A percentile compares a stretch with the other conserved stretches of the same genome.
Evolutionary conservation across 1,139 yeast genomes (phyloP).

Genomic region (Hemisphaericaspora xylofermentans): DNA sequence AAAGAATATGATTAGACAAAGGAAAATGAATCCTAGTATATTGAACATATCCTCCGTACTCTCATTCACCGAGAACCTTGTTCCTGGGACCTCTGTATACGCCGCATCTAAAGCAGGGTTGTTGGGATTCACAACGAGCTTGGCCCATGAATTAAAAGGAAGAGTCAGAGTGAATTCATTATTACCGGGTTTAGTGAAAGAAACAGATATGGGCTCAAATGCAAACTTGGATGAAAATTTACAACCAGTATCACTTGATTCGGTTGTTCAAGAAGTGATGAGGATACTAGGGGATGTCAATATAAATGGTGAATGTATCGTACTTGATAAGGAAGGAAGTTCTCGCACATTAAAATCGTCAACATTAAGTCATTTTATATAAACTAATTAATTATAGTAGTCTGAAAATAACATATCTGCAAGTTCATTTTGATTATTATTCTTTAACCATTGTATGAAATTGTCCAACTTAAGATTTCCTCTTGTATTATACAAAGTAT

Average conservation of each 20-base stretch:
- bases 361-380: background rate
- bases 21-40: slow-evolving; percentile 25
- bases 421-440: background rate
- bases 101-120: slow-evolving; percentile 82
- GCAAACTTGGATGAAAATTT: slow-evolving; percentile 16
- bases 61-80: slow-evolving; percentile 41
- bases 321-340: slow-evolving; percentile 8
- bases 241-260: slow-evolving; percentile 17
- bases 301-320: slow-evolving; percentile 42
- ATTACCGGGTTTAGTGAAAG: slow-evolving; percentile 69
- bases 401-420: slow-evolving; percentile 1
- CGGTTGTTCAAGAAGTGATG: slow-evolving; percentile 29
- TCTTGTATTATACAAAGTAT: slow-evolving; percentile 3
- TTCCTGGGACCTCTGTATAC: slow-evolving; percentile 71
- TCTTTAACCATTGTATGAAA: slow-evolving; percentile 20
- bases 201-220: slow-evolving; percentile 66
- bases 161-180: slow-evolving; percentile 59
- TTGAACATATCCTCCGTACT: slow-evolving; percentile 76
- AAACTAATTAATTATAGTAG: background rate
- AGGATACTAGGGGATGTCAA: slow-evolving; percentile 29
- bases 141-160: slow-evolving; percentile 63
- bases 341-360: background rate
- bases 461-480: slow-evolving; percentile 16
- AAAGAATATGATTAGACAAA: slow-evolving; percentile 9
- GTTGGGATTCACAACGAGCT: slow-evolving; percentile 59